Percentiles rank a stretch among this genome's conserved stretches.
Evolutionary conservation across 768 basidiomycete genomes (phyloP).

Genomic region (Neoboletus subvelutipes): DNA sequence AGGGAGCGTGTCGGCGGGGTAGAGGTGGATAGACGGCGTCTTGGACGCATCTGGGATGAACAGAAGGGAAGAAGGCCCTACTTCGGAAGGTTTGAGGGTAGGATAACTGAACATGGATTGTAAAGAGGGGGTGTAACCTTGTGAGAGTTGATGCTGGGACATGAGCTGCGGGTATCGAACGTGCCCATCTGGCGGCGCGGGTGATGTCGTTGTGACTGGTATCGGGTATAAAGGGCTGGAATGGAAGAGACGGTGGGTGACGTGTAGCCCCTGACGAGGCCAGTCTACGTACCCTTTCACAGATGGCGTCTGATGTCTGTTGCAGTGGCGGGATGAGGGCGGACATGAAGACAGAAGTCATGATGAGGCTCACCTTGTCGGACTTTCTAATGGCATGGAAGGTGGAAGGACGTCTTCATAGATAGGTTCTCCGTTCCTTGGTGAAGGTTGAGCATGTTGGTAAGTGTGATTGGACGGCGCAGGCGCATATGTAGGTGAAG

Average conservation of each 20-base stretch:
- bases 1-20: constrained; percentile 37
- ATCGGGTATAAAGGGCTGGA: constrained; percentile 43
- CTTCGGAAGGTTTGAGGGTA: constrained; percentile 33
- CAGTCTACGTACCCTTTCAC: constrained; percentile 36
- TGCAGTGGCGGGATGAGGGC: constrained; percentile 29
- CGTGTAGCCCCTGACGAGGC: constrained; percentile 1
- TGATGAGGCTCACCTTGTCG: constrained; percentile 51
- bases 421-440: constrained; percentile 31
- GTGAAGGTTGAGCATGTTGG: constrained; percentile 33
- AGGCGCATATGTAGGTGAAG: constrained; percentile 28
- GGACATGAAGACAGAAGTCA: constrained; percentile 35
- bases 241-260: constrained; percentile 18
- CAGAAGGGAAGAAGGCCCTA: constrained; percentile 43
- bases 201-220: constrained; percentile 69
- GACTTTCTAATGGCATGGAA: constrained; percentile 65
- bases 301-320: constrained; percentile 29
- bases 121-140: constrained; percentile 77
- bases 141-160: constrained; percentile 73
- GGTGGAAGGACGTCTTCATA: constrained; percentile 36
- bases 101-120: constrained; percentile 65
- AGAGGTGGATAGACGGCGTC: constrained; percentile 25
- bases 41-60: constrained; percentile 39
- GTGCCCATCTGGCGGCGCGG: constrained; percentile 47
- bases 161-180: constrained; percentile 71
- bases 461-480: constrained; percentile 33